Percentiles rank a stretch among this genome's conserved stretches.
These are phyloP conservation scores for Spathaspora girioi DNA, from an alignment of 805 yeast species.

Conservation along the genomic window DNA sequence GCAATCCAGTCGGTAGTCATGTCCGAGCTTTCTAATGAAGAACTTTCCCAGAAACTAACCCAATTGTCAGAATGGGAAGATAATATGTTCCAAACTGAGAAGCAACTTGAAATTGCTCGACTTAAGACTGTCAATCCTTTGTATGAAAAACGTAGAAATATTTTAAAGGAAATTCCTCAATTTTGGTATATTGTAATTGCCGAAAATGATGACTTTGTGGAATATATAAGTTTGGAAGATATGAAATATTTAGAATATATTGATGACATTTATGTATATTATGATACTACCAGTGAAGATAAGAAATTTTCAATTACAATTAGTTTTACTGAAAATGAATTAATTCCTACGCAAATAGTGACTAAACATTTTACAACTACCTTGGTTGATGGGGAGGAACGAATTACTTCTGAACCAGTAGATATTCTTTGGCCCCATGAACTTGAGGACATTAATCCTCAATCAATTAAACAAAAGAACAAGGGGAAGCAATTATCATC, in stretches of 20 bases:
- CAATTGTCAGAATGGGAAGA: conserved; percentile 55
- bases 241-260: conserved; percentile 69
- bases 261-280: conserved; percentile 58
- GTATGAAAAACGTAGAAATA: conserved; percentile 52
- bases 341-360: conserved; percentile 54
- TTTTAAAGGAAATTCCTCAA: conserved; percentile 55
- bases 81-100: conserved; percentile 57
- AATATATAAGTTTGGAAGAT: conserved; percentile 73
- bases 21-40: neutral
- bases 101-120: conserved; percentile 54
- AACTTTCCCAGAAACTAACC: conserved; percentile 22
- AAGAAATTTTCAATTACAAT: conserved; percentile 61
- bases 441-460: conserved; percentile 54
- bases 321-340: conserved; percentile 44
- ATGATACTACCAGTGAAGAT: conserved; percentile 22
- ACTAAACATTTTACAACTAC: conserved; percentile 54
- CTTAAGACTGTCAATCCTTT: conserved; percentile 52
- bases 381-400: conserved; percentile 52
- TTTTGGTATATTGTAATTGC: conserved; percentile 89
- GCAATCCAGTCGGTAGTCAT: neutral
- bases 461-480: conserved; percentile 35
- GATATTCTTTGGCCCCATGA: conserved; percentile 68
- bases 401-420: conserved; percentile 50
- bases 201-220: conserved; percentile 81
- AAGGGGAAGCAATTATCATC: conserved; percentile 32